A percentile compares a stretch with the other conserved stretches of the same genome.
phyloP scores from a whole-genome alignment of 148 eudicot species.

The Dianthus caryophyllus region DNA sequence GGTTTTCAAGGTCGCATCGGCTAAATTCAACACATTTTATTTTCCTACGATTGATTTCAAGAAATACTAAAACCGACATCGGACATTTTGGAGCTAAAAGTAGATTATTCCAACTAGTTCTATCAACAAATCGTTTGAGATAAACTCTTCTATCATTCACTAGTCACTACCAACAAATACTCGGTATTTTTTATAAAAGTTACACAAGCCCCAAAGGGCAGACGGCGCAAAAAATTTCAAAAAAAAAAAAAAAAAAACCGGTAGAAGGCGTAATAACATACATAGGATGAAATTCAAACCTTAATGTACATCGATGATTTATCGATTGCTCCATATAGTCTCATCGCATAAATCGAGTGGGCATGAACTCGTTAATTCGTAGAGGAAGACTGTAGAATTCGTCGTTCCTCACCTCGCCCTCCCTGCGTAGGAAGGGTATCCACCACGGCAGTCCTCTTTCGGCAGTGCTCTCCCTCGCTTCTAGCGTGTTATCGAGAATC shows the following conservation, averaged over 20 bases:
- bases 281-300: conserved; percentile 22
- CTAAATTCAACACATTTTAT: no score
- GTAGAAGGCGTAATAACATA: neutral
- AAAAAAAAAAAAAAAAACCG: neutral
- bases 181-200: neutral
- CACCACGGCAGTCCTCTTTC: conserved; percentile 93
- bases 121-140: neutral
- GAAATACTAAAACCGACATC: no score
- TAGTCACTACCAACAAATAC: no score
- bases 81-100: no score
- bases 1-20: no score
- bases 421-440: conserved; percentile 64
- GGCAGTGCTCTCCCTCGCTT: conserved; percentile 30
- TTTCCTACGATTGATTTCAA: no score
- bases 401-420: conserved; percentile 77
- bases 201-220: conserved; percentile 8
- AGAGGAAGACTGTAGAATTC: conserved; percentile 87
- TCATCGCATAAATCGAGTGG: conserved; percentile 47
- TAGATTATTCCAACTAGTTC: neutral
- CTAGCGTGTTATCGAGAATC: conserved; percentile 67
- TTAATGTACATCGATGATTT: conserved; percentile 28
- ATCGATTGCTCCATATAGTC: neutral
- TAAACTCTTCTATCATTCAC: neutral
- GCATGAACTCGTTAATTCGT: conserved; percentile 62
- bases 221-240: no score